These are phyloP conservation scores for Cladophialophora bantiana DNA, from an alignment of 2,329 filamentous ascomycete genomes.

Conservation along the genomic window DNA sequence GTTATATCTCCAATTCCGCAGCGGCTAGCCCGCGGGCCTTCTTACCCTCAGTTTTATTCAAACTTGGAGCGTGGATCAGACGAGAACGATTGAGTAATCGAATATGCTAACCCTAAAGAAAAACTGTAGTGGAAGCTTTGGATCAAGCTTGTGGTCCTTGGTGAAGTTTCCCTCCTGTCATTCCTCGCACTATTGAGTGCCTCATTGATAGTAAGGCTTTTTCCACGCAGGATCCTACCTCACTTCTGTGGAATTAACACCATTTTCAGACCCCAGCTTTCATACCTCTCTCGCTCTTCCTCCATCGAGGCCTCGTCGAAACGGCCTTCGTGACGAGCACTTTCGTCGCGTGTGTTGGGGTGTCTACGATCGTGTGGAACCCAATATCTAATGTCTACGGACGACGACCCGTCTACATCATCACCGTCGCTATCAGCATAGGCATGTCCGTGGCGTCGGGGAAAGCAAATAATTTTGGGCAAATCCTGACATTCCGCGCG, in stretches of 20 bases:
- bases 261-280: not conserved
- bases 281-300: not conserved
- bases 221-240: not conserved
- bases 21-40: not conserved
- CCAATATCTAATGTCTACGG: conserved; percentile 16
- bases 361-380: conserved; percentile 3
- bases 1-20: not conserved
- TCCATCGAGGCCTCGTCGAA: not conserved
- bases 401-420: conserved; percentile 11
- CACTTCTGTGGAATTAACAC: not conserved
- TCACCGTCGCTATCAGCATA: conserved; percentile 1
- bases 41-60: not conserved
- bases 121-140: not conserved
- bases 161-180: not conserved
- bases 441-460: conserved; percentile 5
- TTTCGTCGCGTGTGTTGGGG: not conserved
- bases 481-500: conserved; percentile 9
- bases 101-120: not conserved
- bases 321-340: conserved; percentile 2
- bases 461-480: not conserved
- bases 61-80: not conserved
- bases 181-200: not conserved
- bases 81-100: not conserved
- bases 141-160: not conserved
- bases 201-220: not conserved